Base-by-base conservation (phyloP, 2,329 filamentous ascomycete species). In the Exserohilum rostratum region DNA sequence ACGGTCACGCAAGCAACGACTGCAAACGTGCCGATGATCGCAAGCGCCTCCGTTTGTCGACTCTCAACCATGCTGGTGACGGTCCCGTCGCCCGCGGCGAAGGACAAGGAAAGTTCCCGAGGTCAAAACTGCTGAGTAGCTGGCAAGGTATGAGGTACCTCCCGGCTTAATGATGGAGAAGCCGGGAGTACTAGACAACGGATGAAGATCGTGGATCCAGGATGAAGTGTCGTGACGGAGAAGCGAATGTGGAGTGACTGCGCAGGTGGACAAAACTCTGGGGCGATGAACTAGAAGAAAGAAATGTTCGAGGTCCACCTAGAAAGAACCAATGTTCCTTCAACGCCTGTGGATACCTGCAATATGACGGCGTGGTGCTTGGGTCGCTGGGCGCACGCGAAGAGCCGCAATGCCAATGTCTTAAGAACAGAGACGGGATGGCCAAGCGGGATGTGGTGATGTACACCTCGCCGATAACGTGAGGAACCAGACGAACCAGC, bases 1-100 rank as follows among this genome's bases (percentile, higher is more conserved):
- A 74, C 68, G 17, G 70, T 72, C 18, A 72, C 44, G 7, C 61
- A 61, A 11, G 67, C 64, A 4, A 73, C 46, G 13, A 71, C 58
- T 3, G 71, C 64, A 30, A 72, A 73, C 25, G 67, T 42, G 45
- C 64, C 62, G 27, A 65, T 58, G 37, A 72, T 60, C 7, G 57
- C 63, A 10, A 74, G 64, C 20, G 60, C 62, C 42, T 62, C 62
- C 35, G 57, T 37, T 56, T 74, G 71, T 37, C 68, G 67, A 46
- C 55, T 70, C 44, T 68, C 64, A 13, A 64, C 64, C 70, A 68
- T 68, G 15, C 15, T 50, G 44, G 34, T 39, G 33, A 38, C 5
- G 29, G 39, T 30, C 22, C 22, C 31, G 30, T 46, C 38, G 42
- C 38, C 37, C 15, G 37, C 13, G 46, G n/a, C 34, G 40, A 40